phyloP scores from a whole-genome alignment of 2,329 filamentous ascomycete genomes.

The Colletotrichum graminicola region DNA sequence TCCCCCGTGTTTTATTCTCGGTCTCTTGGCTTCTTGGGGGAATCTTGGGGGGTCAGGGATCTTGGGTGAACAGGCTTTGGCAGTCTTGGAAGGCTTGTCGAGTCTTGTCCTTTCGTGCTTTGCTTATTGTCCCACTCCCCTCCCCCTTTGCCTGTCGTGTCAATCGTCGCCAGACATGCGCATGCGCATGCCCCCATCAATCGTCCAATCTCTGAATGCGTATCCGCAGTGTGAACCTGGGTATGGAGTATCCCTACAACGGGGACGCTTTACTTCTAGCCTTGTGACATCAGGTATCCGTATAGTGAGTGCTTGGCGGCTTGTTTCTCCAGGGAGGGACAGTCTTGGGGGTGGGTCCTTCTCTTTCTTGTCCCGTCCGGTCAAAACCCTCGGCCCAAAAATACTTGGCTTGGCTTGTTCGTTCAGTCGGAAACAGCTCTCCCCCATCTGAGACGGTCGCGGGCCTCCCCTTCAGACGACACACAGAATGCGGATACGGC shows the following conservation, averaged over 20 bases:
- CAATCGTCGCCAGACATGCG: conserved; percentile 22
- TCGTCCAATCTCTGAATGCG: conserved; percentile 26
- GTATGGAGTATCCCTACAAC: neutral
- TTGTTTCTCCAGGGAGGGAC: conserved; percentile 18
- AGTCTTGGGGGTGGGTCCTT: neutral
- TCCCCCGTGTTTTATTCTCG: conserved; percentile 6
- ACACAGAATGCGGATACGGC: neutral
- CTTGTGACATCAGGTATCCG: conserved; percentile 33
- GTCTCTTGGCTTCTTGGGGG: conserved; percentile 11
- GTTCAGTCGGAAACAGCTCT: conserved; percentile 36
- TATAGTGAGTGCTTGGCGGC: conserved; percentile 9
- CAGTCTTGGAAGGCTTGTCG: conserved; percentile 34
- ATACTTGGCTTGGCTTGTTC: conserved; percentile 24
- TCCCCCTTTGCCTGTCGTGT: conserved; percentile 29
- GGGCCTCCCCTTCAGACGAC: conserved; percentile 36
- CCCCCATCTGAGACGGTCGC: conserved; percentile 39
- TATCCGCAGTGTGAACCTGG: neutral
- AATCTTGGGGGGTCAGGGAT: conserved; percentile 15
- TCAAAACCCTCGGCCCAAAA: conserved; percentile 27
- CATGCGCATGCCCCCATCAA: conserved; percentile 31
- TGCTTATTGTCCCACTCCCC: neutral
- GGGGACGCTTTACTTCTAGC: neutral
- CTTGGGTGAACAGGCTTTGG: conserved; percentile 8
- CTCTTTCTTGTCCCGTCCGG: conserved; percentile 22
- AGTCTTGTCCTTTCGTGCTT: conserved; percentile 9